Evolutionary conservation across 805 yeast species (phyloP), one percentile per base, ranked within the genome.

Genomic region (Sugiyamaella lignohabitans): DNA sequence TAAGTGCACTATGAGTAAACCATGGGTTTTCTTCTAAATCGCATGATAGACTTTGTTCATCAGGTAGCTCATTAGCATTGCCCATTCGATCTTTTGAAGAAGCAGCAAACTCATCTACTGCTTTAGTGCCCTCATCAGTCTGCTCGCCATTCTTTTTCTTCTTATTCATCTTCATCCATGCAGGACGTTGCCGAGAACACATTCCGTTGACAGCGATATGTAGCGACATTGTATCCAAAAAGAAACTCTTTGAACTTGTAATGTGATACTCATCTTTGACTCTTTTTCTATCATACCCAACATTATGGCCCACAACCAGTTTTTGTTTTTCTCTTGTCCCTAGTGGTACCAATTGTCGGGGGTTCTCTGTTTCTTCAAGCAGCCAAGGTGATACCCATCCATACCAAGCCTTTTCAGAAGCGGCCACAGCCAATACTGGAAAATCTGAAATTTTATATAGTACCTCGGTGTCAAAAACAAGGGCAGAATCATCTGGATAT

Each of bases 321-420:
- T 79, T 81, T 4, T 74, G 71, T 5, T 59, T 38, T 2, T 61
- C 60, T 10, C 63, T 61, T 0, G 80, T 70, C 51, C 85, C 79
- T 61, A 91, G 60, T 0, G 98, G 96, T 0, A 94, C 78, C 45
- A 94, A 65, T 55, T 87, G 95, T 5, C 58, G 48, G 17, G 66
- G 58, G 2, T 62, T 55, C 4, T 69, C 66, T 2, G 79, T 66
- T 42, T 77, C 79, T 2, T 75, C 76, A 1, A 84, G 72, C 18
- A 93, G 62, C 60, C 74, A 80, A 0, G 99, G 98, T 0, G 96
- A 87, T 5, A 87, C 80, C 99, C 99, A 93, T 0, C 82, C 80
- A 59, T 89, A 93, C 95, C 97, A 88, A 0, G 96, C 95, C 6
- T 73, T 69, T 0, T 72, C 61, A 0, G 96, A 79, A 1, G 74